Conservation (phyloP, 179 eudicot species). For the Corrigiola litoralis region DNA sequence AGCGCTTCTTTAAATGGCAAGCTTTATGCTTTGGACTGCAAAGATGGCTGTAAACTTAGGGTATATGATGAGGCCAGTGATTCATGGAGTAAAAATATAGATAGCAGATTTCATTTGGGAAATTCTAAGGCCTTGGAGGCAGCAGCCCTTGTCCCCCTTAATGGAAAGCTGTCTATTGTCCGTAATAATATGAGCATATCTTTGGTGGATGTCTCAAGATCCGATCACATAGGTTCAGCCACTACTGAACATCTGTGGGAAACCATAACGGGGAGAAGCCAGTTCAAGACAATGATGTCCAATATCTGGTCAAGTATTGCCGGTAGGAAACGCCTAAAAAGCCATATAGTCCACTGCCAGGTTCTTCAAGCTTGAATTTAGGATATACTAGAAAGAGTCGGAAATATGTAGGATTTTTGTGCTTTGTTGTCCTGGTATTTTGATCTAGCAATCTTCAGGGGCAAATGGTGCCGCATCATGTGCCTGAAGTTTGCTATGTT, state of each 20-base stretch:
- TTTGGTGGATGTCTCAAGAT: slow-evolving; percentile 62
- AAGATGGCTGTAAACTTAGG: slow-evolving; percentile 82
- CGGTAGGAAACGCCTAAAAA: slow-evolving; percentile 59
- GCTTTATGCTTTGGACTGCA: slow-evolving; percentile 80
- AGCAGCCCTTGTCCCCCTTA: slow-evolving; percentile 66
- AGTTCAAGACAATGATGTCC: slow-evolving; percentile 59
- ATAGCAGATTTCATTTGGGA: slow-evolving; percentile 75
- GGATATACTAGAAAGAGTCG: slow-evolving; percentile 1
- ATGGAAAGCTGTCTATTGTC: slow-evolving; percentile 68
- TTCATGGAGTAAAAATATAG: slow-evolving; percentile 76
- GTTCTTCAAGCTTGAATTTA: slow-evolving; percentile 70
- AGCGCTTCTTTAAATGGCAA: slow-evolving; percentile 57
- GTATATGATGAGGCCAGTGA: slow-evolving; percentile 70
- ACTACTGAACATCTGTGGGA: slow-evolving; percentile 68
- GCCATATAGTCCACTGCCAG: slow-evolving; percentile 82
- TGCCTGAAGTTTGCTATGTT: slow-evolving; percentile 15
- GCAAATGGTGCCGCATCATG: background rate
- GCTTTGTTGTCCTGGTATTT: background rate
- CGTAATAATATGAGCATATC: slow-evolving; percentile 89
- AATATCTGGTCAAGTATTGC: slow-evolving; percentile 73
- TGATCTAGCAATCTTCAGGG: slow-evolving; percentile 23
- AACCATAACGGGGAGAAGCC: slow-evolving; percentile 70
- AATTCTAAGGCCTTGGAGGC: slow-evolving; percentile 81
- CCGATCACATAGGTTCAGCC: slow-evolving; percentile 23
- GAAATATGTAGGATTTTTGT: background rate